phyloP scores from a whole-genome alignment of 306 rosid species.

The Castanopsis chinensis region DNA sequence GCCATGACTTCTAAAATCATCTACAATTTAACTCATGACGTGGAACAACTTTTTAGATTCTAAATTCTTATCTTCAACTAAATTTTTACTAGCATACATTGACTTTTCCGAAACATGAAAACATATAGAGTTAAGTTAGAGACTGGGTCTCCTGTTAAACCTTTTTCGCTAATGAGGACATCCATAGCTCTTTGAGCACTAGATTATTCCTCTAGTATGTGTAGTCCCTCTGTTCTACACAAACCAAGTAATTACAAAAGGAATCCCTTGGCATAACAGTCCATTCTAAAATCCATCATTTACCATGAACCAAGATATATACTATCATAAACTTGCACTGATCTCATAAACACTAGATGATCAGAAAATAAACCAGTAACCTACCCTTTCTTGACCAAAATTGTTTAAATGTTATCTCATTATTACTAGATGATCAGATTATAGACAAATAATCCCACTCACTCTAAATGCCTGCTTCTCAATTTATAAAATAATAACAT shows the following conservation, averaged over 20 bases:
- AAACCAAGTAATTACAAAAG: too few relatives aligned
- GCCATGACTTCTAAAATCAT: neutral
- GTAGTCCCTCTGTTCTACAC: too few relatives aligned
- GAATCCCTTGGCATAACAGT: neutral
- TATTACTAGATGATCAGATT: neutral
- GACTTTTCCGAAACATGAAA: too few relatives aligned
- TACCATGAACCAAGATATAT: neutral
- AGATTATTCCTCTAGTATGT: too few relatives aligned
- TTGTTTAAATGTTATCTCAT: neutral
- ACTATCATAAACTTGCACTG: neutral
- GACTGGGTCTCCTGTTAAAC: neutral
- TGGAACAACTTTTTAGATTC: neutral
- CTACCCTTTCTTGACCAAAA: neutral
- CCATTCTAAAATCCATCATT: neutral
- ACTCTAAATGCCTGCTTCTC: neutral
- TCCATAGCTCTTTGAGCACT: too few relatives aligned
- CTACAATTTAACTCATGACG: neutral
- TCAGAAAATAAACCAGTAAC: neutral
- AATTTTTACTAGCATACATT: too few relatives aligned
- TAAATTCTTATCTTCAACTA: too few relatives aligned
- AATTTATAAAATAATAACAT: neutral
- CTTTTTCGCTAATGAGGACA: too few relatives aligned
- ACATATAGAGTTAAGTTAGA: neutral
- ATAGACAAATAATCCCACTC: neutral
- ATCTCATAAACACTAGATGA: neutral